These are phyloP conservation scores for Beauveria caledonica DNA, from an alignment of 2,329 filamentous ascomycete species.

Conservation along the genomic window DNA sequence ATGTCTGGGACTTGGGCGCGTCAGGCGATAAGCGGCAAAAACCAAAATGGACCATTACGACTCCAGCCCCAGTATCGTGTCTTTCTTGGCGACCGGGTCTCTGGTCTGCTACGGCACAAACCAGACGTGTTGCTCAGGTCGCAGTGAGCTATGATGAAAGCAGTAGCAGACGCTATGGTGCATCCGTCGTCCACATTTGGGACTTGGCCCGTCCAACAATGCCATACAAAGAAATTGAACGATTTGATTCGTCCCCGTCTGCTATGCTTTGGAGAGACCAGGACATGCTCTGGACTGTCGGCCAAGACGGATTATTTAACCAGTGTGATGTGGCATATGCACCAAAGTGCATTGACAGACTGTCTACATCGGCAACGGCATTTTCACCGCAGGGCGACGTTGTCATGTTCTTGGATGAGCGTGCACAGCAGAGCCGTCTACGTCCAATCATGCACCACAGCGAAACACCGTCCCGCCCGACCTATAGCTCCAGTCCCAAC, in stretches of 20 bases:
- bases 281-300: slow-evolving; percentile 59
- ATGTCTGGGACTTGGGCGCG: slow-evolving; percentile 57
- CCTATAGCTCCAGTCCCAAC: slow-evolving; percentile 41
- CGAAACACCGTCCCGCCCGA: slow-evolving; percentile 28
- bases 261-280: slow-evolving; percentile 56
- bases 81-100: slow-evolving; percentile 56
- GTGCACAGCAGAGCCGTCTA: slow-evolving; percentile 35
- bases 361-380: slow-evolving; percentile 51
- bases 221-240: slow-evolving; percentile 57
- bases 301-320: slow-evolving; percentile 52
- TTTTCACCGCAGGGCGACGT: slow-evolving; percentile 54
- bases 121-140: slow-evolving; percentile 51
- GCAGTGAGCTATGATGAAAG: slow-evolving; percentile 54
- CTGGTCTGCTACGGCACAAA: slow-evolving; percentile 57
- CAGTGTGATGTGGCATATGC: slow-evolving; percentile 60
- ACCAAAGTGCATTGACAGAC: slow-evolving; percentile 53
- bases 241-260: slow-evolving; percentile 49
- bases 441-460: slow-evolving; percentile 31
- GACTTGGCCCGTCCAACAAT: slow-evolving; percentile 59
- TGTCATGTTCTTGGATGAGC: slow-evolving; percentile 54
- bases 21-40: slow-evolving; percentile 56
- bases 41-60: slow-evolving; percentile 52
- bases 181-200: slow-evolving; percentile 56
- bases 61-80: slow-evolving; percentile 50
- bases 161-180: slow-evolving; percentile 44